phyloP scores from a whole-genome alignment of 1,139 yeast species.

The Magnusiomyces tetraspermus region DNA sequence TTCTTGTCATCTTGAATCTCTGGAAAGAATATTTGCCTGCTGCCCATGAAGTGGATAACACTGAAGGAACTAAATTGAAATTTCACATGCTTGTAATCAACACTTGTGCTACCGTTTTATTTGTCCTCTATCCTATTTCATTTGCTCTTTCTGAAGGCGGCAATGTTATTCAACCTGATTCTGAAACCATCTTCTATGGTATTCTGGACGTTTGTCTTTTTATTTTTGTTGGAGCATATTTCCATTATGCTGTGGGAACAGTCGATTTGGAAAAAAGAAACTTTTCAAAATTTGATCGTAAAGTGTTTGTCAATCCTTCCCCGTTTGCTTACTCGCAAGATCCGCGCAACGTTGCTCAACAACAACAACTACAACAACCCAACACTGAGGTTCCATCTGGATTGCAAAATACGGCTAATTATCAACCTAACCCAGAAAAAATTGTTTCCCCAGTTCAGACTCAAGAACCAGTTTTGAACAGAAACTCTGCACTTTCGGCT shows the following conservation, averaged over 20 bases:
- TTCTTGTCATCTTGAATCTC: constrained; percentile 22
- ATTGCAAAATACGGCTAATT: not conserved
- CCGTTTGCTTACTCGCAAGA: not conserved
- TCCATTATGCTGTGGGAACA: constrained; percentile 17
- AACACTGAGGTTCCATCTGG: no score
- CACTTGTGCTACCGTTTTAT: constrained; percentile 26
- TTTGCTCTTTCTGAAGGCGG: constrained; percentile 67
- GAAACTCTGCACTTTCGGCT: not conserved
- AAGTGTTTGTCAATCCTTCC: not conserved
- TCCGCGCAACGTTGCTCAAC: not conserved
- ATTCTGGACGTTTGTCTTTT: constrained; percentile 42
- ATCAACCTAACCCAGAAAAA: not conserved
- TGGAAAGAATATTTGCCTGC: constrained; percentile 18
- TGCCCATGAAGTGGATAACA: constrained; percentile 16
- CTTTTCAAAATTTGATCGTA: not conserved
- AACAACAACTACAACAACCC: not conserved
- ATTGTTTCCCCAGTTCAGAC: not conserved
- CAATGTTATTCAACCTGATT: constrained; percentile 53
- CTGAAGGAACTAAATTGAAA: constrained; percentile 1
- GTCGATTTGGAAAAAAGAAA: constrained; percentile 17
- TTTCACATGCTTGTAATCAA: constrained; percentile 7
- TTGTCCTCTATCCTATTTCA: constrained; percentile 45
- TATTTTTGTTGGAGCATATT: constrained; percentile 33
- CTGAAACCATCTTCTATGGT: constrained; percentile 59
- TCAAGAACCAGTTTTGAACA: not conserved